Base-by-base conservation (phyloP, 169 alveolate species). In the Amoebophrya sp. region DNA sequence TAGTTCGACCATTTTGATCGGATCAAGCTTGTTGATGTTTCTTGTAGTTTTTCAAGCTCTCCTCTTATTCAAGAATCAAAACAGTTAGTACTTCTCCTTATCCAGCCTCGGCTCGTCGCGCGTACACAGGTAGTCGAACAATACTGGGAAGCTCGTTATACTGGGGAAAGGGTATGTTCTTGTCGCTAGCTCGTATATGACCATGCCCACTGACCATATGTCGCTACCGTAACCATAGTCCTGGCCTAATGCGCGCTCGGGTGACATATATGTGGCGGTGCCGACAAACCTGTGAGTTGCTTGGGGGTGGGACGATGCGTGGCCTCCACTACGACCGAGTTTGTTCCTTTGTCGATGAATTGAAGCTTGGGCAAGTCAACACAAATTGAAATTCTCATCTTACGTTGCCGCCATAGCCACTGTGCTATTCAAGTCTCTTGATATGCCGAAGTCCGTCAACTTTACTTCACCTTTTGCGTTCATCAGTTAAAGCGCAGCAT, bases 401-500 rank as follows among this genome's bases (percentile, higher is more conserved):
- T 83, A 38, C 92, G 97, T 96, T 40, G 93, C 94, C 55, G 97
- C 95, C 65, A 95, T 93, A 29, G 94, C 95, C 36, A 93, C 90
- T 23, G 97, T 95, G 36, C 95, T 92, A 54, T 95, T 97, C 89
- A 97, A 90, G 89, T 95, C 95, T 92, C 96, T 96, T 83, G 97
- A 94, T 29, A 97, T 97, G 33, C 98, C 98, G 89, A 97, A 97
- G 95, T 97, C 98, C n/a, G 97, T 95, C 77, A 97, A 92, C 93
- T 97, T 97, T 26, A 96, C 97, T 0, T 93, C 95, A 0, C 97
- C 98, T 41, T 91, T 92, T 55, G 95, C 90, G 89, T 95, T 95
- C 40, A 96, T 92, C 36, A n/a, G n/a, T n/a, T n/a, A n/a, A n/a
- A n/a, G n/a, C n/a, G n/a, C n/a, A n/a, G n/a, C n/a, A n/a, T n/a